These are phyloP conservation scores for Nematodospora anomalae DNA, from an alignment of 1,139 yeast species.

Conservation along the genomic window DNA sequence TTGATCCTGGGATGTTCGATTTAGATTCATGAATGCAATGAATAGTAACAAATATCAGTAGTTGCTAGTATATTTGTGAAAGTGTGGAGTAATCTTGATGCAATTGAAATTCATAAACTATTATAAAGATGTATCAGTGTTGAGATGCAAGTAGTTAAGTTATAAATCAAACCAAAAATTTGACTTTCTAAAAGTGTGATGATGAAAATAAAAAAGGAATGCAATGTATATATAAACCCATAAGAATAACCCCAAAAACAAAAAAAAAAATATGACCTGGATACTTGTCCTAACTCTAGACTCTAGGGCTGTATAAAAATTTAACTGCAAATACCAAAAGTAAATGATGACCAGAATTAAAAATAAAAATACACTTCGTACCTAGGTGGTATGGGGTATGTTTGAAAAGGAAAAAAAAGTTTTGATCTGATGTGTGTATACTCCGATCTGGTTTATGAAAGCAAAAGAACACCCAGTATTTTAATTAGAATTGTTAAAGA, in stretches of 20 bases:
- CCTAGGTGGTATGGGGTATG: no score
- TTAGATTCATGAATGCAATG: conserved; percentile 2
- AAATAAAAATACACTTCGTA: no score
- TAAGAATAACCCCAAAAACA: not conserved
- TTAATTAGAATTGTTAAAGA: no score
- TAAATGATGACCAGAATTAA: no score
- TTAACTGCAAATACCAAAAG: no score
- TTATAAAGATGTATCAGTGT: no score
- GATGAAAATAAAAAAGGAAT: not conserved
- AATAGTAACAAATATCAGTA: not conserved
- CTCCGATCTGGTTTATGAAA: no score
- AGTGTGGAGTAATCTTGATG: not conserved
- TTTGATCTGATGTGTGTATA: no score
- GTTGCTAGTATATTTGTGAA: not conserved
- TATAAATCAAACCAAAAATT: not conserved
- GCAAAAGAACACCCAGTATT: no score
- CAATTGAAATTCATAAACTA: not conserved
- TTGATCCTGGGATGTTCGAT: conserved; percentile 6
- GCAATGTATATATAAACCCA: not conserved
- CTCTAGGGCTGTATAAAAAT: no score
- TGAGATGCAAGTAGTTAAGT: not conserved
- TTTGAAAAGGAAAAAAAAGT: no score
- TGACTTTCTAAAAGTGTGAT: not conserved
- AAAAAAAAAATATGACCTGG: not conserved
- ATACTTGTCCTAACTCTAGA: no score